A percentile compares a stretch with the other conserved stretches of the same genome.
phyloP scores from a whole-genome alignment of 2,329 filamentous ascomycete genomes.

The Pleoardoris graminearum region DNA sequence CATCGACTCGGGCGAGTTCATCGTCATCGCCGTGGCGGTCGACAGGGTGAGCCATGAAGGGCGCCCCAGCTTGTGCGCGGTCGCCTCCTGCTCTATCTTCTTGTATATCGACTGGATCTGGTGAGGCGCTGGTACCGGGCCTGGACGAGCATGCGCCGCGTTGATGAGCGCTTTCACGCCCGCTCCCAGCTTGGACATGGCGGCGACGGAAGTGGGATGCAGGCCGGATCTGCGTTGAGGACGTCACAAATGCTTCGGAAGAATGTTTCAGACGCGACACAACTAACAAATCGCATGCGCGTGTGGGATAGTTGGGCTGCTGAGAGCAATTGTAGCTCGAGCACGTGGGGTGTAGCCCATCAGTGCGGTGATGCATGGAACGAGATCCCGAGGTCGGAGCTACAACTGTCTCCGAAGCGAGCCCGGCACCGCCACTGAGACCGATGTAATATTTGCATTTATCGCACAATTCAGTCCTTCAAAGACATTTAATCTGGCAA shows the following conservation, averaged over 20 bases:
- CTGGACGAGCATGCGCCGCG: slow-evolving; percentile 40
- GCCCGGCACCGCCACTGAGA: neutral
- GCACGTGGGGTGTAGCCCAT: neutral
- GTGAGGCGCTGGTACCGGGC: slow-evolving; percentile 38
- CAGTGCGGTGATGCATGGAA: neutral
- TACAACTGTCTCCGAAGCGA: slow-evolving; percentile 1
- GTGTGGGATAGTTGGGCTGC: neutral
- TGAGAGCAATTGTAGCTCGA: neutral
- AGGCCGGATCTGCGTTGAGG: neutral
- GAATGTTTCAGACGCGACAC: neutral
- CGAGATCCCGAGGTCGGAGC: slow-evolving; percentile 2
- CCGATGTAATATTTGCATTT: no score
- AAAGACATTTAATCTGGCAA: neutral
- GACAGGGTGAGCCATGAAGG: slow-evolving; percentile 44
- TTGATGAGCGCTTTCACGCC: slow-evolving; percentile 42
- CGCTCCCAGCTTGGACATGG: slow-evolving; percentile 44
- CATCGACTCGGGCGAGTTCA: slow-evolving; percentile 81
- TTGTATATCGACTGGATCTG: slow-evolving; percentile 37
- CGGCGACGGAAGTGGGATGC: neutral
- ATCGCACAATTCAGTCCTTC: neutral
- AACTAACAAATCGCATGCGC: neutral
- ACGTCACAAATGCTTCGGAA: neutral
- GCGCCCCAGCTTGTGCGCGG: slow-evolving; percentile 32
- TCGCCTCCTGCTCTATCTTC: slow-evolving; percentile 38
- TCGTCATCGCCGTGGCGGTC: slow-evolving; percentile 79